These are phyloP conservation scores for Chaetoceros tenuissimus DNA, from an alignment of 108 stramenopile species.

Conservation along the genomic window DNA sequence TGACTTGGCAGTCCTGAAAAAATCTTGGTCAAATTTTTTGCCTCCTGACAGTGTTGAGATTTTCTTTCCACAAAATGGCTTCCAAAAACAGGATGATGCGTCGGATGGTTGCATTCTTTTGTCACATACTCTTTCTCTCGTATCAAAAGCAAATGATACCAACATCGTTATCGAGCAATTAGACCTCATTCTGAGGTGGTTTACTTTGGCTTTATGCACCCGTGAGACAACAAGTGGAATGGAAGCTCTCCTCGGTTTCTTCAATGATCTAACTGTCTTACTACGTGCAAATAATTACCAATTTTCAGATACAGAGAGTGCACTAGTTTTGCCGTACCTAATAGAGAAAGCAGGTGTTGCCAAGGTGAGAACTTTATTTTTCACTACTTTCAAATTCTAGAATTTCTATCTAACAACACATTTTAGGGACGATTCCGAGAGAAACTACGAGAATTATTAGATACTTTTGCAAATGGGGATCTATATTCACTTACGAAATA, in stretches of 20 bases:
- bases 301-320: conserved; percentile 53
- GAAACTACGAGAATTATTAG: conserved; percentile 39
- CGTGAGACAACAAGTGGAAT: conserved; percentile 71
- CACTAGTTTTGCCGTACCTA: conserved; percentile 52
- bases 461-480: conserved; percentile 24
- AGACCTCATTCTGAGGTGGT: conserved; percentile 72
- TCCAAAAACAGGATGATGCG: conserved; percentile 69
- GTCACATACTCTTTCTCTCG: conserved; percentile 40
- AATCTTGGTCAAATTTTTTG: conserved; percentile 53
- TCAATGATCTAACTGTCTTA: conserved; percentile 30
- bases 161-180: conserved; percentile 45
- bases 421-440: conserved; percentile 45
- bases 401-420: neutral
- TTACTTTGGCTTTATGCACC: conserved; percentile 48
- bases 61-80: conserved; percentile 62
- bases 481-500: conserved; percentile 40
- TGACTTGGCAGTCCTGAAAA: conserved; percentile 33
- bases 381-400: neutral
- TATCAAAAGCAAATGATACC: conserved; percentile 25
- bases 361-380: conserved; percentile 25
- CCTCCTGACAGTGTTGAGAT: conserved; percentile 23
- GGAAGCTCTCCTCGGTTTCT: conserved; percentile 44
- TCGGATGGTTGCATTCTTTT: conserved; percentile 54
- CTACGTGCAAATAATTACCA: conserved; percentile 32
- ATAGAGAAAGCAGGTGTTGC: conserved; percentile 70